phyloP scores from a whole-genome alignment of 352 stramenopile genomes.

The Phytophthora agathidicida region DNA sequence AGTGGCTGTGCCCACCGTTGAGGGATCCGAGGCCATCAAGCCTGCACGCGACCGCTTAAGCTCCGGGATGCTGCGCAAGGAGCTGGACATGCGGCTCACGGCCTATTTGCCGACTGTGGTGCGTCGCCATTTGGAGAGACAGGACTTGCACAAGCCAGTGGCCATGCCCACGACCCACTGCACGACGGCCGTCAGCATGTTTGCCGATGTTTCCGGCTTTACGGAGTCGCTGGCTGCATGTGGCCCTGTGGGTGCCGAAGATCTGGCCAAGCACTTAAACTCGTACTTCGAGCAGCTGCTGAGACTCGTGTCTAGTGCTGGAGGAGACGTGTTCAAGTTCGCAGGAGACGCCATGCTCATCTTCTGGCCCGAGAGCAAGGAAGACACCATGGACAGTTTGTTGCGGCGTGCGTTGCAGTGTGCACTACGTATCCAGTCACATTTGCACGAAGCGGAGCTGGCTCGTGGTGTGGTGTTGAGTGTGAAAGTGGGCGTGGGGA shows the following conservation, averaged over 20 bases:
- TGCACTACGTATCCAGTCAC: conserved; percentile 90
- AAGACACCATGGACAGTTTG: conserved; percentile 86
- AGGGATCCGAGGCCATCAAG: conserved; percentile 4
- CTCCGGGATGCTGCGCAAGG: conserved; percentile 62
- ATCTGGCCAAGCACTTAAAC: conserved; percentile 93
- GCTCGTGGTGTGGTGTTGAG: conserved; percentile 88
- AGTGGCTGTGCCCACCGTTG: too few relatives aligned
- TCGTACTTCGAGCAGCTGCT: conserved; percentile 92
- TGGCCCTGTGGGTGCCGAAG: conserved; percentile 88
- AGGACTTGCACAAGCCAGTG: conserved; percentile 43
- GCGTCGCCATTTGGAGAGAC: conserved; percentile 73
- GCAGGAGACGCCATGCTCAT: conserved; percentile 96
- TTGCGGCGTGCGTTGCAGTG: conserved; percentile 89
- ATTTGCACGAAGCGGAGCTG: conserved; percentile 87
- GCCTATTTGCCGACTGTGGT: conserved; percentile 86
- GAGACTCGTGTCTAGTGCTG: conserved; percentile 76
- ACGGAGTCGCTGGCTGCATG: conserved; percentile 91
- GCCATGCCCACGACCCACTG: conserved; percentile 75
- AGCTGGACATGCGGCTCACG: conserved; percentile 83
- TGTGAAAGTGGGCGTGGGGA: conserved; percentile 95
- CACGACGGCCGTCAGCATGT: conserved; percentile 90
- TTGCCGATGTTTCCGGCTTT: conserved; percentile 95
- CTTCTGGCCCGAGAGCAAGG: conserved; percentile 92
- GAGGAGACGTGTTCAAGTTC: conserved; percentile 95
- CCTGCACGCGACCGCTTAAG: conserved; percentile 32